Conservation (phyloP, 306 rosid genomes). For the Argentina anserina region DNA sequence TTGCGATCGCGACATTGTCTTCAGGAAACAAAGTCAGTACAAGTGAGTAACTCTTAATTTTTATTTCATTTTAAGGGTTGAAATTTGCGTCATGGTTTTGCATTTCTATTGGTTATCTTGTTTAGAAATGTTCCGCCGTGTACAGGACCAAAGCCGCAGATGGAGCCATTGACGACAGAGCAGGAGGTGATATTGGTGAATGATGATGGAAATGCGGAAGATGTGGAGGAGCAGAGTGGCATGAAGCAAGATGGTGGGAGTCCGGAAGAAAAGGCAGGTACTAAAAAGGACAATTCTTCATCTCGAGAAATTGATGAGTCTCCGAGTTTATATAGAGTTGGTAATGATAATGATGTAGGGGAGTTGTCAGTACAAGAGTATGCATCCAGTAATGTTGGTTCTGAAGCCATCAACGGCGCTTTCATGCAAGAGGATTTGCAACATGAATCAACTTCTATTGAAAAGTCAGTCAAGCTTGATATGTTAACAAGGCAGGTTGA, state of each 20-base stretch:
- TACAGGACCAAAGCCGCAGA: slow-evolving; percentile 51
- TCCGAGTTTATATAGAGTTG: slow-evolving; percentile 40
- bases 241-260: slow-evolving; percentile 35
- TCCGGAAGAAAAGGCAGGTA: slow-evolving; percentile 45
- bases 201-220: slow-evolving; percentile 31
- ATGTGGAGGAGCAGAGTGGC: slow-evolving; percentile 7
- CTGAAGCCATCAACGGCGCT: slow-evolving; percentile 38
- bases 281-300: slow-evolving; percentile 42
- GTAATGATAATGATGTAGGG: slow-evolving; percentile 46
- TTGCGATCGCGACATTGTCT: slow-evolving; percentile 65
- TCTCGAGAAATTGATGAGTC: slow-evolving; percentile 45
- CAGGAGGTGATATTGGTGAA: slow-evolving; percentile 57
- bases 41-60: slow-evolving; percentile 43
- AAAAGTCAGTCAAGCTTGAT: slow-evolving; percentile 36
- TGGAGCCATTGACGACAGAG: slow-evolving; percentile 68
- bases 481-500: slow-evolving; percentile 23
- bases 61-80: background rate
- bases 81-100: background rate
- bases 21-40: slow-evolving; percentile 46
- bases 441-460: slow-evolving; percentile 36
- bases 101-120: background rate
- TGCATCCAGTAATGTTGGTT: slow-evolving; percentile 27
- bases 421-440: slow-evolving; percentile 43
- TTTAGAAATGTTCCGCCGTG: slow-evolving; percentile 2
- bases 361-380: slow-evolving; percentile 35